Evolutionary conservation across 106 monocot species (phyloP).

Genomic region (Dioscorea zingiberensis): DNA sequence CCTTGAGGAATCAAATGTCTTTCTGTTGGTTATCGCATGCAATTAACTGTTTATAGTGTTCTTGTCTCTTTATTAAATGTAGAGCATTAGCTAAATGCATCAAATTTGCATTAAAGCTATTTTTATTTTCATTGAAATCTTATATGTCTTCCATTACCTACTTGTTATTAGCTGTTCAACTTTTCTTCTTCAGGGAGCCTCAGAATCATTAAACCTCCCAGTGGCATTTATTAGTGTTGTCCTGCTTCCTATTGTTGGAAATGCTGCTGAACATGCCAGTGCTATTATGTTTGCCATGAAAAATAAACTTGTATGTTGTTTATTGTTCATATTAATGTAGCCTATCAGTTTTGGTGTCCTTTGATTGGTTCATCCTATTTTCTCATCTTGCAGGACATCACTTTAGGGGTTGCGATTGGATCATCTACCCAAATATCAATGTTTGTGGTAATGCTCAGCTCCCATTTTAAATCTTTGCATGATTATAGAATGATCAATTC

Average conservation of each 20-base stretch:
- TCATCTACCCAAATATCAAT: constrained; percentile 96
- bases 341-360: too few relatives aligned
- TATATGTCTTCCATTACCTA: background rate
- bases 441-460: constrained; percentile 73
- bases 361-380: too few relatives aligned
- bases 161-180: constrained; percentile 12
- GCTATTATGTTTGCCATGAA: constrained; percentile 98
- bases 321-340: too few relatives aligned
- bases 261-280: constrained; percentile 97
- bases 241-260: constrained; percentile 96
- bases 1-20: too few relatives aligned
- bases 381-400: constrained; percentile 55
- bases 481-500: too few relatives aligned
- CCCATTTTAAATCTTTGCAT: too few relatives aligned
- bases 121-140: background rate
- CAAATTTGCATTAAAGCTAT: too few relatives aligned
- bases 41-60: too few relatives aligned
- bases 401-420: constrained; percentile 93
- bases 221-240: constrained; percentile 92
- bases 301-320: constrained; percentile 74
- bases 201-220: constrained; percentile 78
- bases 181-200: constrained; percentile 71
- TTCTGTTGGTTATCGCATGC: too few relatives aligned
- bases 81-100: too few relatives aligned
- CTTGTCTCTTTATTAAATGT: too few relatives aligned